Percentiles rank a stretch among this genome's conserved stretches.
These are phyloP conservation scores for Hyaloscypha bicolor DNA, from an alignment of 495 filamentous ascomycete genomes.

Conservation along the genomic window DNA sequence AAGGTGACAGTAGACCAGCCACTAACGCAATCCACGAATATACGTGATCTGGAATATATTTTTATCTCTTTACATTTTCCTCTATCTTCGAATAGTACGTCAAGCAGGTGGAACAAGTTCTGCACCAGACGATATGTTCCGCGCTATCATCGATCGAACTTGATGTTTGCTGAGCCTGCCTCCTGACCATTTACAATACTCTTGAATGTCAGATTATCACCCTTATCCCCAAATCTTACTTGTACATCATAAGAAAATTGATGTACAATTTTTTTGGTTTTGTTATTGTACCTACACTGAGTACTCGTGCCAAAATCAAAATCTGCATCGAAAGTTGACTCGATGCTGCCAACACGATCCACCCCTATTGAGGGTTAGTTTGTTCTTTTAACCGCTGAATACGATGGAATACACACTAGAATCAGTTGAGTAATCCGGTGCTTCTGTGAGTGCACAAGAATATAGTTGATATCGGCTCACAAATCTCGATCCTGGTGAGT, in stretches of 20 bases:
- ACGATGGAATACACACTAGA: slow-evolving; percentile 1
- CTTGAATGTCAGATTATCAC: slow-evolving; percentile 18
- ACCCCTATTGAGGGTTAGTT: slow-evolving; percentile 15
- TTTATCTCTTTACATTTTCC: no score
- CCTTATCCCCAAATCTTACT: slow-evolving; percentile 21
- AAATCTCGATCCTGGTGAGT: neutral
- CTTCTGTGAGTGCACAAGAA: slow-evolving; percentile 5
- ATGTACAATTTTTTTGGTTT: slow-evolving; percentile 6
- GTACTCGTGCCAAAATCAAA: slow-evolving; percentile 13
- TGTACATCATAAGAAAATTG: slow-evolving; percentile 8
- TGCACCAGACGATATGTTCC: neutral
- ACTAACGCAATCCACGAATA: no score
- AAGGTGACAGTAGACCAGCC: no score
- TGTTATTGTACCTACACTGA: slow-evolving; percentile 1
- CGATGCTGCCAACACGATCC: slow-evolving; percentile 13
- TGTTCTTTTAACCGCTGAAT: no score
- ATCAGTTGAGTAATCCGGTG: slow-evolving; percentile 10
- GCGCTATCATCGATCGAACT: slow-evolving; percentile 6
- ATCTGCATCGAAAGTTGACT: neutral
- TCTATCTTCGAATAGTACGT: no score
- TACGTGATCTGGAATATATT: no score
- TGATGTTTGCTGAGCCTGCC: slow-evolving; percentile 4
- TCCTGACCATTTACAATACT: slow-evolving; percentile 15
- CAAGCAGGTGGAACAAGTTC: neutral
- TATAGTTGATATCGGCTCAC: neutral